These are phyloP conservation scores for Cercophora samala DNA, from an alignment of 495 filamentous ascomycete genomes.

Conservation along the genomic window DNA sequence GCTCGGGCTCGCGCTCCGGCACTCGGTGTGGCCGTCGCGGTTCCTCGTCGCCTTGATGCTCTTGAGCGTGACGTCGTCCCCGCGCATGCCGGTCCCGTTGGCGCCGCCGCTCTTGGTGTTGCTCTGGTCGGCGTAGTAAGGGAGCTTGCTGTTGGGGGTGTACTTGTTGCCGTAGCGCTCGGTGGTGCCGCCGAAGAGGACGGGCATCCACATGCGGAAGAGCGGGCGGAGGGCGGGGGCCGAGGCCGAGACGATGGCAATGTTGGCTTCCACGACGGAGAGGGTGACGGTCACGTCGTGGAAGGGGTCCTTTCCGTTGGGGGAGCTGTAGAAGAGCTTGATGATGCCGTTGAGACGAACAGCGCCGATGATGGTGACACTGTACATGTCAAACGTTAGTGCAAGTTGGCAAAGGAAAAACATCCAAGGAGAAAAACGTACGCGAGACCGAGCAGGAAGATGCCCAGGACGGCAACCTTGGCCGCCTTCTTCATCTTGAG, in stretches of 20 bases:
- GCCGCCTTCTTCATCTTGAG: conserved; percentile 41
- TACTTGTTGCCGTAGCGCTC: conserved; percentile 15
- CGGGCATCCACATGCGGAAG: conserved; percentile 21
- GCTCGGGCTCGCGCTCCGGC: conserved; percentile 16
- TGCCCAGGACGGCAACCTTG: conserved; percentile 44
- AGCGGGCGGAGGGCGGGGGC: conserved; percentile 38
- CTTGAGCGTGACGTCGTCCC: background rate
- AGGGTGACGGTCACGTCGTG: conserved; percentile 41
- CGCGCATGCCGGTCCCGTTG: background rate
- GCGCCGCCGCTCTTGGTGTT: background rate
- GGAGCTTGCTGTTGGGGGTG: conserved; percentile 7
- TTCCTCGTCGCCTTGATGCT: conserved; percentile 8
- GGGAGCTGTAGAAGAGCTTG: conserved; percentile 14
- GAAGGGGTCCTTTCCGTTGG: conserved; percentile 25
- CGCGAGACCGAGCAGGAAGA: conserved; percentile 46
- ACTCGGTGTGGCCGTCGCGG: conserved; percentile 9
- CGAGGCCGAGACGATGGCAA: conserved; percentile 49
- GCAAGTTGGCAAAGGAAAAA: background rate
- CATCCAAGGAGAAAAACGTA: conserved; percentile 30
- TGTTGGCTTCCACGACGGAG: conserved; percentile 50
- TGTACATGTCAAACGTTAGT: conserved; percentile 18
- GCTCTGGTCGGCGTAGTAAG: conserved; percentile 6
- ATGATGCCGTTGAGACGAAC: conserved; percentile 29
- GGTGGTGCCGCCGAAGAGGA: conserved; percentile 13
- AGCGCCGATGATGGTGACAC: conserved; percentile 46